These are phyloP conservation scores for Nicotiana paniculata DNA, from an alignment of 257 asterid species.

Conservation along the genomic window DNA sequence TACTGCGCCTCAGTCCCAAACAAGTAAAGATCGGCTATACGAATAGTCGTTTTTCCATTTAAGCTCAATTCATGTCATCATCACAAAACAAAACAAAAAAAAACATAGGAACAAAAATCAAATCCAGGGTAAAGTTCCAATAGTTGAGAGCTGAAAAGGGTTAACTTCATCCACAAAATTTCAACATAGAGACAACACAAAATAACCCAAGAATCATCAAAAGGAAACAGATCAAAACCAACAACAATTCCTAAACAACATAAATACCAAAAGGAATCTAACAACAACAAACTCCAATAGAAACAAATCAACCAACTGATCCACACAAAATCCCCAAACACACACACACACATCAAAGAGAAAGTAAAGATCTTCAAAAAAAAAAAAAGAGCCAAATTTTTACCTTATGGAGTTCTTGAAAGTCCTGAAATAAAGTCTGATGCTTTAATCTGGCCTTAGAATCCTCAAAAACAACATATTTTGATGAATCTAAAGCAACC, in stretches of 20 bases:
- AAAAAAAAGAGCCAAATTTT: neutral
- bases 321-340: neutral
- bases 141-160: neutral
- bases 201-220: conserved; percentile 14
- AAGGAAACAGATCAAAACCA: conserved; percentile 1
- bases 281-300: neutral
- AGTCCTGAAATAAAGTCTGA: conserved; percentile 65
- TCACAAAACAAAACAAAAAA: neutral
- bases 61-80: neutral
- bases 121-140: neutral
- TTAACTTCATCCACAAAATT: neutral
- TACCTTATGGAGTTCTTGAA: conserved; percentile 62
- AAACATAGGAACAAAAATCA: neutral
- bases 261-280: neutral
- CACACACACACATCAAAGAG: neutral
- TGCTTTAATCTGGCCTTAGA: conserved; percentile 44
- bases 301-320: neutral
- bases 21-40: too few relatives aligned
- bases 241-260: neutral
- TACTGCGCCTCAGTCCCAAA: too few relatives aligned
- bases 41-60: too few relatives aligned
- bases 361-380: conserved; percentile 21
- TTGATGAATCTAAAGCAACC: conserved; percentile 28
- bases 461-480: conserved; percentile 33
- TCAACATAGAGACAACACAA: conserved; percentile 12